A percentile compares a stretch with the other conserved stretches of the same genome.
Evolutionary conservation across 805 yeast genomes (phyloP).

Genomic region (Starmerella stigmatis): DNA sequence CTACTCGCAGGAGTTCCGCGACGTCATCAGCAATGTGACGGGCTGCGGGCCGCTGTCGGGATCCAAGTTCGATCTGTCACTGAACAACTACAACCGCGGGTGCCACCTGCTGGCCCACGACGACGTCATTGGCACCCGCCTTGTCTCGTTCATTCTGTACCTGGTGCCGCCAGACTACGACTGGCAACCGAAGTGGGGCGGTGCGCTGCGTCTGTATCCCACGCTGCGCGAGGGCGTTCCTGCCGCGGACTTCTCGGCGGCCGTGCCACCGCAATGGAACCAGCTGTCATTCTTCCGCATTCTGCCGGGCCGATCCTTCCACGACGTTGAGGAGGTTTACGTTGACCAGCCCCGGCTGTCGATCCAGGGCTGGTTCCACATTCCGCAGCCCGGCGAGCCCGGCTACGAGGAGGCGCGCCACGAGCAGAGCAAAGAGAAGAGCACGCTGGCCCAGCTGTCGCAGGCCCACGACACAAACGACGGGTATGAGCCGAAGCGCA

Average conservation of each 20-base stretch:
- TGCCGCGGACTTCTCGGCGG: conserved; percentile 54
- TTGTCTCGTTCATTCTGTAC: conserved; percentile 86
- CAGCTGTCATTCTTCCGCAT: conserved; percentile 94
- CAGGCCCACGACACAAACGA: conserved; percentile 68
- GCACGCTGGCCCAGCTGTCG: conserved; percentile 62
- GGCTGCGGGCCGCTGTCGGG: conserved; percentile 87
- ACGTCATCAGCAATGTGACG: conserved; percentile 63
- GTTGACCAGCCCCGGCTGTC: conserved; percentile 84
- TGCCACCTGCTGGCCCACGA: conserved; percentile 94
- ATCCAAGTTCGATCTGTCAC: conserved; percentile 80
- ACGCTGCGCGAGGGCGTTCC: conserved; percentile 87
- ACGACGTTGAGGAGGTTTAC: conserved; percentile 94
- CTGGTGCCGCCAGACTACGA: conserved; percentile 80
- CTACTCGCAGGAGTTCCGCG: conserved; percentile 76
- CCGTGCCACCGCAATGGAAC: conserved; percentile 84
- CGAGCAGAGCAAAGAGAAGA: conserved; percentile 61
- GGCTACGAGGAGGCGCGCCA: conserved; percentile 54
- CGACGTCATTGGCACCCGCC: conserved; percentile 91
- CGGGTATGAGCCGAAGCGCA: conserved; percentile 65
- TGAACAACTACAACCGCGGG: conserved; percentile 82
- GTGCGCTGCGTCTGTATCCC: conserved; percentile 77
- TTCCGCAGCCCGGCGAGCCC: conserved; percentile 85
- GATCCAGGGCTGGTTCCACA: conserved; percentile 98
- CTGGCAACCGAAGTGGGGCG: conserved; percentile 93
- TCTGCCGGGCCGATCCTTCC: conserved; percentile 93